Percentiles rank a stretch among this genome's conserved stretches.
Evolutionary conservation across 2,329 filamentous ascomycete species (phyloP).

Genomic region (Basipetospora chlamydospora): DNA sequence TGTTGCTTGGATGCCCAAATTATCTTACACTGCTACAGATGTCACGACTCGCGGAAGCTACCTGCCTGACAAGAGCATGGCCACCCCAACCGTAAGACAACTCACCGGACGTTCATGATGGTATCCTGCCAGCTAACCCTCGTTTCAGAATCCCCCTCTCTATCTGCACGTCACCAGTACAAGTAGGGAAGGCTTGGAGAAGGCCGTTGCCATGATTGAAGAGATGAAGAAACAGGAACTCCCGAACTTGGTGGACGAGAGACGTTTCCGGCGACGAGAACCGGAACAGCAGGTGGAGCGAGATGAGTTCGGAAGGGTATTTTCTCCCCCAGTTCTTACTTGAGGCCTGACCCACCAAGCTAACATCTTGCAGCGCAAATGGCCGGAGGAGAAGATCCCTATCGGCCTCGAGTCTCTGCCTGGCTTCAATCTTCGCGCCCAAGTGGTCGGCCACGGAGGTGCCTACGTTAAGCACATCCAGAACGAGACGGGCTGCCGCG

Average conservation of each 20-base stretch:
- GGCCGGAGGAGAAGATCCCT: conserved; percentile 91
- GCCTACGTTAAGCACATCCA: conserved; percentile 98
- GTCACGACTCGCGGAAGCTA: conserved; percentile 96
- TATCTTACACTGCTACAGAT: conserved; percentile 51
- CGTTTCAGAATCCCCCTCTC: conserved; percentile 65
- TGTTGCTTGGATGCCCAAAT: too few relatives aligned
- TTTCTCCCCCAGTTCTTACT: conserved; percentile 11
- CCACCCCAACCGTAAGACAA: conserved; percentile 67
- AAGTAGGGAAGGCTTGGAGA: conserved; percentile 78
- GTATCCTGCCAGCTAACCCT: not conserved
- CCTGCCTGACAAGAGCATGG: conserved; percentile 95
- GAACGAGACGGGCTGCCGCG: conserved; percentile 83
- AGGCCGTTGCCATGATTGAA: conserved; percentile 75
- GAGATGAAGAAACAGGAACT: conserved; percentile 94
- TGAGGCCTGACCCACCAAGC: conserved; percentile 8
- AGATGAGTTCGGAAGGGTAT: conserved; percentile 79
- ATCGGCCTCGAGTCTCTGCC: conserved; percentile 82
- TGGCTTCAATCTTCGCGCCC: conserved; percentile 89
- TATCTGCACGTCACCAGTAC: conserved; percentile 94
- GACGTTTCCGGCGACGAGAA: conserved; percentile 75
- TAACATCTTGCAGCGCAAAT: conserved; percentile 62
- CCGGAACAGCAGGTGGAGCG: conserved; percentile 70
- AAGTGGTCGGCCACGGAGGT: conserved; percentile 88
- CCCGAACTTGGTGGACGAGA: conserved; percentile 86
- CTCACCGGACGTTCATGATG: too few relatives aligned